These are phyloP conservation scores for Pseudogymnoascus sp. DNA, from an alignment of 2,329 filamentous ascomycete genomes.

Conservation along the genomic window DNA sequence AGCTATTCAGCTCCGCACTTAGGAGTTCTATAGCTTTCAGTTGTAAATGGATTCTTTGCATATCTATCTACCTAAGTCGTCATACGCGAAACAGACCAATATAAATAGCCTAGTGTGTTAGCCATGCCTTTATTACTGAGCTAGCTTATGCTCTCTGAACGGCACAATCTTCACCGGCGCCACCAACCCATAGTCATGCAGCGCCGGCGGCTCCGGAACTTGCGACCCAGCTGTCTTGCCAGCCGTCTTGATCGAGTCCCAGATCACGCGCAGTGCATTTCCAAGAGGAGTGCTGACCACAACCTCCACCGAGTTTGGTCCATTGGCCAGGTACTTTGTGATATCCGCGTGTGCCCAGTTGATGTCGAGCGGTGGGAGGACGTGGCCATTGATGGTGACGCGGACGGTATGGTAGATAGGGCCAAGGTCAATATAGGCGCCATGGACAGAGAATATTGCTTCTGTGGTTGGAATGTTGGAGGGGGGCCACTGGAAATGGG, in stretches of 20 bases:
- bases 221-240: no score
- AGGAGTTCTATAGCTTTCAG: not conserved
- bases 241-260: not conserved
- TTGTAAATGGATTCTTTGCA: not conserved
- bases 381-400: conserved; percentile 11
- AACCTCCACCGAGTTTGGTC: conserved; percentile 11
- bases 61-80: no score
- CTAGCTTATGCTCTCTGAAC: not conserved
- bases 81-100: no score
- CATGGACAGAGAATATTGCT: not conserved
- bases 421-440: conserved; percentile 12
- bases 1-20: not conserved
- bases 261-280: conserved; percentile 9
- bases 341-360: conserved; percentile 12
- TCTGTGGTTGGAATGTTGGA: no score
- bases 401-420: conserved; percentile 7
- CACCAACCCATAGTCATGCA: not conserved
- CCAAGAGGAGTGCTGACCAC: conserved; percentile 8
- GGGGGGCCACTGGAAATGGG: no score
- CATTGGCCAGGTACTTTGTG: conserved; percentile 7
- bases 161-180: not conserved
- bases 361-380: conserved; percentile 7
- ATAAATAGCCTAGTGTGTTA: no score
- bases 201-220: not conserved
- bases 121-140: no score